Percentiles rank a stretch among this genome's conserved stretches.
These are phyloP conservation scores for Penstemon barbatus DNA, from an alignment of 257 asterid species.

Conservation along the genomic window DNA sequence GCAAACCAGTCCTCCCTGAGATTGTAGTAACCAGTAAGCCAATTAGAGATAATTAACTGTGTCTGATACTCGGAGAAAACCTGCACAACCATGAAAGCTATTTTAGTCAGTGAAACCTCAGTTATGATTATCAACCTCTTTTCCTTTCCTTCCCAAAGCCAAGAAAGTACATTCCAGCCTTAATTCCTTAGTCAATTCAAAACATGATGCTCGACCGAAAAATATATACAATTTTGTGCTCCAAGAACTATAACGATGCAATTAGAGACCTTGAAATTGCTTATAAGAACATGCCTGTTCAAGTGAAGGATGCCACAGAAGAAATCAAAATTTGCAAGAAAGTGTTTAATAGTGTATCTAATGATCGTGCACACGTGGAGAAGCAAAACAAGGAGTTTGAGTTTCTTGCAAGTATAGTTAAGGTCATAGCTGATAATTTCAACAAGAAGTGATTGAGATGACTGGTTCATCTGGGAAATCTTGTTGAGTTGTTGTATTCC, in stretches of 20 bases:
- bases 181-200: not conserved
- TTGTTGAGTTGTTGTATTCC: not conserved
- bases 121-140: too few species aligned
- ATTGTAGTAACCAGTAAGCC: too few species aligned
- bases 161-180: not conserved
- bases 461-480: not conserved
- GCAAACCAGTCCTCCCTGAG: too few species aligned
- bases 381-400: conserved; percentile 3
- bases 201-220: not conserved
- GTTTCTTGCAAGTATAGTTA: conserved; percentile 4
- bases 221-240: conserved; percentile 1
- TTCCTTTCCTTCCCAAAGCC: not conserved
- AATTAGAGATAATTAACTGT: too few species aligned
- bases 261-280: conserved; percentile 15
- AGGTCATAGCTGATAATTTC: not conserved
- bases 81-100: too few species aligned
- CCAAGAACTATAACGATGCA: conserved; percentile 6
- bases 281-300: not conserved
- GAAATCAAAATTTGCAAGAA: conserved; percentile 1
- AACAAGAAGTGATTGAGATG: not conserved
- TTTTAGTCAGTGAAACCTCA: too few species aligned
- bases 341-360: not conserved
- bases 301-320: conserved; percentile 7
- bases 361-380: not conserved
- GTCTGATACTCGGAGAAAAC: too few species aligned